Percentiles rank a stretch among this genome's conserved stretches.
Evolutionary conservation across 108 stramenopile species (phyloP).

Genomic region (Nitzschia palea): DNA sequence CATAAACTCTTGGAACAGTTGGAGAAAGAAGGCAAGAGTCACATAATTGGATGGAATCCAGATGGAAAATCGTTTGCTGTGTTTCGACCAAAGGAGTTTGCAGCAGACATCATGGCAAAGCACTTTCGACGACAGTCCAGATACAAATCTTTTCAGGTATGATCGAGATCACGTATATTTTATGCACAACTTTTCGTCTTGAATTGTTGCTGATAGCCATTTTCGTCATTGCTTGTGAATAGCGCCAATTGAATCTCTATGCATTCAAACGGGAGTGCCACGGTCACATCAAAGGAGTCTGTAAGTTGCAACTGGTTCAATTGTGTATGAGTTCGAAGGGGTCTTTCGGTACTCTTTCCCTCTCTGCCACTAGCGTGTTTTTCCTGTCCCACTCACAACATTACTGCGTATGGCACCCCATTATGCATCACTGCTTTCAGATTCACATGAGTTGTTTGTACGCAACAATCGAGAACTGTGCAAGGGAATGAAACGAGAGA

Average conservation of each 20-base stretch:
- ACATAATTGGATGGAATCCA: constrained; percentile 23
- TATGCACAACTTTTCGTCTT: no score
- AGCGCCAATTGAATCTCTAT: constrained; percentile 23
- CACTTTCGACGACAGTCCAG: constrained; percentile 19
- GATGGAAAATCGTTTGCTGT: constrained; percentile 19
- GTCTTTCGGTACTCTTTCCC: no score
- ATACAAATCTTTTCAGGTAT: constrained; percentile 25
- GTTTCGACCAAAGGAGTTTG: constrained; percentile 12
- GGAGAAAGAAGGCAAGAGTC: constrained; percentile 3
- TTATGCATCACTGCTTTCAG: no score
- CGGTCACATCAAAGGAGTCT: constrained; percentile 11
- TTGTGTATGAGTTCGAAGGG: no score
- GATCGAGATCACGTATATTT: background rate
- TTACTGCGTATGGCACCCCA: no score
- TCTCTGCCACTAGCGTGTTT: no score
- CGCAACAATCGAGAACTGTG: constrained; percentile 9
- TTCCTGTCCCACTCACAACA: no score
- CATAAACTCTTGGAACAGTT: constrained; percentile 16
- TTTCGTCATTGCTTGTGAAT: background rate
- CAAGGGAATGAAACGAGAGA: background rate
- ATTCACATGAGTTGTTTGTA: constrained; percentile 21
- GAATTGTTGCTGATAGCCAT: no score
- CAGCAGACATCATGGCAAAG: background rate
- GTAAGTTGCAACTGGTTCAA: no score
- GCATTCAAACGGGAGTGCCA: background rate